phyloP scores from a whole-genome alignment of 495 filamentous ascomycete species.

The Xylaria flabelliformis region DNA sequence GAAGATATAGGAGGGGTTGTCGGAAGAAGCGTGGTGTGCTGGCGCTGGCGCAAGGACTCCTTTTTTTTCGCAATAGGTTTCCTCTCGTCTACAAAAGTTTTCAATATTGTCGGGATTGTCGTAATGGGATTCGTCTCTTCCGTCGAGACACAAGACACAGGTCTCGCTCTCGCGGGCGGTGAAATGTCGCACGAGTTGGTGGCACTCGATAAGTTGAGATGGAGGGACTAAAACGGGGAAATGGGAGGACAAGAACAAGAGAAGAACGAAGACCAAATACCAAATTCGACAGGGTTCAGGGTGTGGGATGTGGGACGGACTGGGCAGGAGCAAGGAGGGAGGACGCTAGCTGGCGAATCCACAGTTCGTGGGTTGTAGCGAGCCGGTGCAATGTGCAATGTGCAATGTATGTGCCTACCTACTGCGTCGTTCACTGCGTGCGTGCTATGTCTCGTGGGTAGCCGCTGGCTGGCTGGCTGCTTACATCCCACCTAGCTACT shows the following conservation, averaged over 20 bases:
- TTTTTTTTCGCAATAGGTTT: not conserved
- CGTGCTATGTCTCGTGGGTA: not conserved
- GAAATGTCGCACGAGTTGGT: conserved; percentile 29
- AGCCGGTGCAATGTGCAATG: not conserved
- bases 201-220: conserved; percentile 25
- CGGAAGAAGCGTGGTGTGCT: not conserved
- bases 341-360: not conserved
- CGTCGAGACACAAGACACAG: conserved; percentile 31
- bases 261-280: conserved; percentile 20
- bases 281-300: conserved; percentile 28
- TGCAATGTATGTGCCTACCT: not conserved
- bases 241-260: conserved; percentile 29
- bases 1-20: conserved; percentile 18
- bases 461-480: not conserved
- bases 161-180: conserved; percentile 33
- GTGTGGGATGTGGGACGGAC: conserved; percentile 9
- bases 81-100: not conserved
- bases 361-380: not conserved
- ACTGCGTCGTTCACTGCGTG: not conserved
- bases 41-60: conserved; percentile 1
- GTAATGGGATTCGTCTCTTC: conserved; percentile 28
- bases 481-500: not conserved
- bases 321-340: conserved; percentile 2
- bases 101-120: conserved; percentile 12
- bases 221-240: conserved; percentile 31